Evolutionary conservation across 2,329 filamentous ascomycete genomes (phyloP).

Genomic region (Delphinella strobiligena): DNA sequence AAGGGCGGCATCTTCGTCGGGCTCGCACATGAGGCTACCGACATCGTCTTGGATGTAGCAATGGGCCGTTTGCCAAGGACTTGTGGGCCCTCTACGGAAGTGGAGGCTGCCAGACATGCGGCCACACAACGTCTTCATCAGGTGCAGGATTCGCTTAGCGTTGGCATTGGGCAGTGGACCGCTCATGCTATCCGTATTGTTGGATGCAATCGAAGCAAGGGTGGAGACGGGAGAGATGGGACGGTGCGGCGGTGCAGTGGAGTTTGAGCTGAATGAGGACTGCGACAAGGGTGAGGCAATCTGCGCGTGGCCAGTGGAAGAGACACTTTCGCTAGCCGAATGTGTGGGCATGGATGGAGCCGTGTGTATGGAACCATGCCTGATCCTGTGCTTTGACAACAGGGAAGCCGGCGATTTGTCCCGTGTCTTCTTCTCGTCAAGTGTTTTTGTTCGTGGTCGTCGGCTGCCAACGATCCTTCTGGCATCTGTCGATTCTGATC

Average conservation of each 20-base stretch:
- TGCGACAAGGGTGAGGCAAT: slow-evolving; percentile 7
- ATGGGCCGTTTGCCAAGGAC: slow-evolving; percentile 57
- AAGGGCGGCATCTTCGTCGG: slow-evolving; percentile 52
- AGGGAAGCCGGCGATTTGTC: slow-evolving; percentile 1
- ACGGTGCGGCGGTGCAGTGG: slow-evolving; percentile 12
- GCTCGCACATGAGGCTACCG: slow-evolving; percentile 63
- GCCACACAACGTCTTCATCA: slow-evolving; percentile 69
- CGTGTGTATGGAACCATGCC: slow-evolving; percentile 7
- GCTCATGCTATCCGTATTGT: slow-evolving; percentile 10
- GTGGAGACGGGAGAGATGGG: slow-evolving; percentile 18
- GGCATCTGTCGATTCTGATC: slow-evolving; percentile 4
- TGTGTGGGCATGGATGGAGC: slow-evolving; percentile 2
- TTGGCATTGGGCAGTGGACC: slow-evolving; percentile 38
- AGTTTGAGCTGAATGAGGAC: slow-evolving; percentile 8
- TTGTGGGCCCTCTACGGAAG: slow-evolving; percentile 51
- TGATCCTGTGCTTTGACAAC: slow-evolving; percentile 1
- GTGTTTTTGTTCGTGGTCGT: slow-evolving; percentile 3
- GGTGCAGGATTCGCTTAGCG: slow-evolving; percentile 56
- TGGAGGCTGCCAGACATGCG: slow-evolving; percentile 69
- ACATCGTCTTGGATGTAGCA: slow-evolving; percentile 68
- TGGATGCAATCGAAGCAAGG: slow-evolving; percentile 16
- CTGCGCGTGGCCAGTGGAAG: slow-evolving; percentile 29
- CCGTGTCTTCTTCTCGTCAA: slow-evolving; percentile 1
- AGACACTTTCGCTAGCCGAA: slow-evolving; percentile 14
- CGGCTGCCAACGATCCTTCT: slow-evolving; percentile 3